Evolutionary conservation across 306 rosid species (phyloP).

Genomic region (Potentilla sterilis): DNA sequence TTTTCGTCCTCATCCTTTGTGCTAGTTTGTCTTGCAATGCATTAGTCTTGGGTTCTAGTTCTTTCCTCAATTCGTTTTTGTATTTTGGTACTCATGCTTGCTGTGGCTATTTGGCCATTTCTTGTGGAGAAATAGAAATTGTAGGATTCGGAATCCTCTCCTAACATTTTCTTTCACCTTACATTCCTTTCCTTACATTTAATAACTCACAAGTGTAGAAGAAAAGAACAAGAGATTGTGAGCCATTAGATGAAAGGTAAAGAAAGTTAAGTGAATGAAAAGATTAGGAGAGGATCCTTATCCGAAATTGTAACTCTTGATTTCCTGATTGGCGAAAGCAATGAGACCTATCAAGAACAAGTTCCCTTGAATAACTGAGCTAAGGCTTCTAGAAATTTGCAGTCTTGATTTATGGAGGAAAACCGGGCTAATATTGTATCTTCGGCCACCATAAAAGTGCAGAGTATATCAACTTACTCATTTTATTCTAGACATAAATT

Average conservation of each 20-base stretch:
- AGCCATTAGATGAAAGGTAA: too few species aligned
- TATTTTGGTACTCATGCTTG: neutral
- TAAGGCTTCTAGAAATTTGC: neutral
- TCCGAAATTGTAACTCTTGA: neutral
- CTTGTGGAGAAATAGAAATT: too few species aligned
- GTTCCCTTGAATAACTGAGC: neutral
- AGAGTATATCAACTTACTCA: neutral
- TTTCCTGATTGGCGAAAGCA: neutral
- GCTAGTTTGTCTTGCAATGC: neutral
- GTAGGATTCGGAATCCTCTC: too few species aligned
- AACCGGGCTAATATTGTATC: too few species aligned
- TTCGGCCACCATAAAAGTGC: neutral
- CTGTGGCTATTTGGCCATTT: neutral
- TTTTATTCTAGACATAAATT: slow-evolving; percentile 4
- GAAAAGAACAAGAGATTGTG: too few species aligned
- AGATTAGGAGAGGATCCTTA: too few species aligned
- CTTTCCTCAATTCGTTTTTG: neutral
- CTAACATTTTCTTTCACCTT: too few species aligned
- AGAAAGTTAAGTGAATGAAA: too few species aligned
- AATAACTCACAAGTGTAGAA: too few species aligned
- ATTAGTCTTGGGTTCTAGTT: neutral
- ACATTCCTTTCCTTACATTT: too few species aligned
- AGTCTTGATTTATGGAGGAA: neutral
- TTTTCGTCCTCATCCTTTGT: neutral
- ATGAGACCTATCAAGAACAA: neutral